A percentile compares a stretch with the other conserved stretches of the same genome.
These are phyloP conservation scores for Juncus effusus DNA, from an alignment of 176 grass and related monocot genomes.

Conservation along the genomic window DNA sequence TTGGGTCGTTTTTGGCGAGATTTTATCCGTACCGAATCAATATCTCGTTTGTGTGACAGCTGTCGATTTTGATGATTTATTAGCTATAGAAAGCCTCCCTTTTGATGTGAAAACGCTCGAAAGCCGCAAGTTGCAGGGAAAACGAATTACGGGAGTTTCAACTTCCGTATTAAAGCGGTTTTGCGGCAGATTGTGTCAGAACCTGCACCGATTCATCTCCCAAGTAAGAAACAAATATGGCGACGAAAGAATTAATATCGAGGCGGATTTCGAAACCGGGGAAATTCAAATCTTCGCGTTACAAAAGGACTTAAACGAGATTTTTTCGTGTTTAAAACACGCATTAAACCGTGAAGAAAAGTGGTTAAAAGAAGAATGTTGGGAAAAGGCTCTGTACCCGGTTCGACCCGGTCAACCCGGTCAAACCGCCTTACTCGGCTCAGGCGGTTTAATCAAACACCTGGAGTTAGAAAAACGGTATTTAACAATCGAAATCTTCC, in stretches of 20 bases:
- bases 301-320: slow-evolving; percentile 50
- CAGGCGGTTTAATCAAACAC: slow-evolving; percentile 96
- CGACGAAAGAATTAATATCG: slow-evolving; percentile 65
- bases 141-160: slow-evolving; percentile 53
- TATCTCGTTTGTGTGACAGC: slow-evolving; percentile 94
- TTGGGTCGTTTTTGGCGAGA: slow-evolving; percentile 92
- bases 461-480: slow-evolving; percentile 71
- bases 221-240: slow-evolving; percentile 43
- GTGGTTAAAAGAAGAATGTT: slow-evolving; percentile 67
- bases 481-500: slow-evolving; percentile 71
- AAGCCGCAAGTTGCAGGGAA: slow-evolving; percentile 62
- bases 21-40: slow-evolving; percentile 68
- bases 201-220: slow-evolving; percentile 58
- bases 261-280: slow-evolving; percentile 54
- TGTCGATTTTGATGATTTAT: slow-evolving; percentile 59
- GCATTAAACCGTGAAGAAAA: slow-evolving; percentile 56
- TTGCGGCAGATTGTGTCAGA: slow-evolving; percentile 63
- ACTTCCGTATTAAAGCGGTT: slow-evolving; percentile 60
- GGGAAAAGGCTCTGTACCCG: slow-evolving; percentile 58
- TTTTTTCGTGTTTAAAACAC: slow-evolving; percentile 38
- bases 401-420: slow-evolving; percentile 30
- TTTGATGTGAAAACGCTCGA: slow-evolving; percentile 50
- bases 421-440: slow-evolving; percentile 62
- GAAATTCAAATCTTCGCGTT: slow-evolving; percentile 68
- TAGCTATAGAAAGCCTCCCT: slow-evolving; percentile 24